phyloP scores from a whole-genome alignment of 139 green algal species.

The Astrephomene gubernaculifera region DNA sequence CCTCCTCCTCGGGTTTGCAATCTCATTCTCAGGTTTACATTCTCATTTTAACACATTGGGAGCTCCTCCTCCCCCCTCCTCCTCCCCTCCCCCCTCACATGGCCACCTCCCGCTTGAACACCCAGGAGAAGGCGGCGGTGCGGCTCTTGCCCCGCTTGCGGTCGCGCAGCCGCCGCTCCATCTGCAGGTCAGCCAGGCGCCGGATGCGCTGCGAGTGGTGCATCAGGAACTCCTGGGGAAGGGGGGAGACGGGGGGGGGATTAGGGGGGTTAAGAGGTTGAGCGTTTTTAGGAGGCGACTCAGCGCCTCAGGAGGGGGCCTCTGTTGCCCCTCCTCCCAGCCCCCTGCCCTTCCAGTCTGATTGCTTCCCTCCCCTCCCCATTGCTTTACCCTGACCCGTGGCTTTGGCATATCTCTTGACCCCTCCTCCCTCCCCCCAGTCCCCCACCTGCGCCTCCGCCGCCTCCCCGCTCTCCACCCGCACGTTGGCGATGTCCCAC shows the following conservation, averaged over 20 bases:
- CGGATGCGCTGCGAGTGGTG: slow-evolving; percentile 83
- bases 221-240: slow-evolving; percentile 74
- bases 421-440: not conserved
- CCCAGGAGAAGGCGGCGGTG: slow-evolving; percentile 57
- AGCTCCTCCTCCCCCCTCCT: too few species aligned
- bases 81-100: too few species aligned
- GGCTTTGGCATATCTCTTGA: too few species aligned
- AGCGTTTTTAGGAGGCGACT: too few species aligned
- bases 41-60: too few species aligned
- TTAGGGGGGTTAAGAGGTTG: not conserved
- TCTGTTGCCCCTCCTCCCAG: too few species aligned
- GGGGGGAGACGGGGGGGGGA: not conserved
- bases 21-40: too few species aligned
- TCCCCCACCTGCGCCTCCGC: slow-evolving; percentile 55
- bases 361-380: too few species aligned
- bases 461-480: slow-evolving; percentile 60
- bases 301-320: too few species aligned
- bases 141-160: slow-evolving; percentile 50
- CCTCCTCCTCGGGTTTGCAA: too few species aligned
- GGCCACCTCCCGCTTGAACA: slow-evolving; percentile 57
- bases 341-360: too few species aligned
- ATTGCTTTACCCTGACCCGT: too few species aligned
- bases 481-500: slow-evolving; percentile 37
- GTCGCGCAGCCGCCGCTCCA: slow-evolving; percentile 57
- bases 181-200: slow-evolving; percentile 81